Percentiles rank a stretch among this genome's conserved stretches.
Conservation (phyloP, 2,329 filamentous ascomycete species). For the Colletotrichum spinosum region DNA sequence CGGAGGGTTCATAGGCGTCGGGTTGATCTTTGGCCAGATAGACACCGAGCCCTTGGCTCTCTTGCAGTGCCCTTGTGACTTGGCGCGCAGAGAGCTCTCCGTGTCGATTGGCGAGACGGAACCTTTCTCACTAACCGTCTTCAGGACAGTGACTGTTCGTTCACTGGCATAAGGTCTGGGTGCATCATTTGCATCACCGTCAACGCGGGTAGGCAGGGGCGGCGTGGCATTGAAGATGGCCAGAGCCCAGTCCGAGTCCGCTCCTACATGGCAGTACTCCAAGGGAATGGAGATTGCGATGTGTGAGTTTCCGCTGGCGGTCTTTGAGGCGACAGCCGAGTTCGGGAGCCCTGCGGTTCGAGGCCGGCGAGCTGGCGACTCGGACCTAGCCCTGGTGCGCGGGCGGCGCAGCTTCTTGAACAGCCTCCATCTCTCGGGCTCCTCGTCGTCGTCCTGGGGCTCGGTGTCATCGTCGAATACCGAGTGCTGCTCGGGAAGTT, state of each 20-base stretch:
- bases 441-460: slow-evolving; percentile 40
- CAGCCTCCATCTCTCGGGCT: slow-evolving; percentile 54
- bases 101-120: slow-evolving; percentile 39
- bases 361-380: slow-evolving; percentile 31
- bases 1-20: slow-evolving; percentile 30
- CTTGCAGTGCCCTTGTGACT: slow-evolving; percentile 16
- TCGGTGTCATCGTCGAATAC: slow-evolving; percentile 44
- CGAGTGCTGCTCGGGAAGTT: slow-evolving; percentile 24
- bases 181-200: slow-evolving; percentile 22
- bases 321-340: slow-evolving; percentile 65
- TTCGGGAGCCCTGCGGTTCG: slow-evolving; percentile 58
- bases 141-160: slow-evolving; percentile 45
- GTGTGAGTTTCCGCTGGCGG: slow-evolving; percentile 64
- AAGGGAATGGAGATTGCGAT: slow-evolving; percentile 72
- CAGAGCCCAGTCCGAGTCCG: slow-evolving; percentile 38
- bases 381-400: slow-evolving; percentile 42
- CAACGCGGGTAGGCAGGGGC: slow-evolving; percentile 38
- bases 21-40: slow-evolving; percentile 36
- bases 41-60: slow-evolving; percentile 29
- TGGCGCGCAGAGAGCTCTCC: slow-evolving; percentile 19
- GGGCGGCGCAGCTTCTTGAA: slow-evolving; percentile 49
- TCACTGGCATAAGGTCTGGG: slow-evolving; percentile 38
- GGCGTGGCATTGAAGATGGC: slow-evolving; percentile 39
- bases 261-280: slow-evolving; percentile 58
- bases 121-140: slow-evolving; percentile 52